These are phyloP conservation scores for Aurantiochytrium sp. DNA, from an alignment of 108 stramenopile species.

Conservation along the genomic window DNA sequence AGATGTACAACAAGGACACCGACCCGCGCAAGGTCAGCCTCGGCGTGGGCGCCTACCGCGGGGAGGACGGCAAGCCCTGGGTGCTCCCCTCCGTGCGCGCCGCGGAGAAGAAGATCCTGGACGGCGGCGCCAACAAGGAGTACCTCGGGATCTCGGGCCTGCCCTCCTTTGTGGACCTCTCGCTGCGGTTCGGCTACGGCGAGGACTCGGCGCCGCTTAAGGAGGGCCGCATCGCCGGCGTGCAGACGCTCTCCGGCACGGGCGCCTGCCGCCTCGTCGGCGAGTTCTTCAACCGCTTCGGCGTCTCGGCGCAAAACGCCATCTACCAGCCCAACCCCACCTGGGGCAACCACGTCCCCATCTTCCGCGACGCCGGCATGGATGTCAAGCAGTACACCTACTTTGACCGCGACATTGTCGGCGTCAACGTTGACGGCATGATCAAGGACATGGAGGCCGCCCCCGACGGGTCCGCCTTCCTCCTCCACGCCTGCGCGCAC, in stretches of 20 bases:
- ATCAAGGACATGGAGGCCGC: slow-evolving; percentile 73
- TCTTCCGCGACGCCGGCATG: slow-evolving; percentile 78
- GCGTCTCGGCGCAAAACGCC: slow-evolving; percentile 39
- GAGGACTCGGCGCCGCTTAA: slow-evolving; percentile 61
- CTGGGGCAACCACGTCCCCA: slow-evolving; percentile 95
- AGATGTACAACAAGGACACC: slow-evolving; percentile 80
- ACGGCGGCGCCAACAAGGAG: slow-evolving; percentile 75
- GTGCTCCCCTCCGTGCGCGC: slow-evolving; percentile 81
- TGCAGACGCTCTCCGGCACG: slow-evolving; percentile 90
- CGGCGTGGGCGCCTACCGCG: slow-evolving; percentile 91
- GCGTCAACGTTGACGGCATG: slow-evolving; percentile 79
- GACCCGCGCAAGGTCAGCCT: slow-evolving; percentile 73
- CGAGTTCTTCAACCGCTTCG: slow-evolving; percentile 73
- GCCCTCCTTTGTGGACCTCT: slow-evolving; percentile 68
- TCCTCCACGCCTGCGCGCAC: slow-evolving; percentile 98
- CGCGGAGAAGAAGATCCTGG: slow-evolving; percentile 77
- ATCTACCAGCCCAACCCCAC: slow-evolving; percentile 90
- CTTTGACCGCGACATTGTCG: slow-evolving; percentile 74
- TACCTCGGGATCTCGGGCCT: slow-evolving; percentile 90
- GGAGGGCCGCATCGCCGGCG: slow-evolving; percentile 69
- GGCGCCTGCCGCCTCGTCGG: slow-evolving; percentile 91
- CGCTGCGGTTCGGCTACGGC: slow-evolving; percentile 88
- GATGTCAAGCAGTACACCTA: slow-evolving; percentile 80
- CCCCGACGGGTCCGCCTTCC: slow-evolving; percentile 73
- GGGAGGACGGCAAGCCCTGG: slow-evolving; percentile 79